These are phyloP conservation scores for Auricularia sp. DNA, from an alignment of 768 basidiomycete genomes.

Conservation along the genomic window DNA sequence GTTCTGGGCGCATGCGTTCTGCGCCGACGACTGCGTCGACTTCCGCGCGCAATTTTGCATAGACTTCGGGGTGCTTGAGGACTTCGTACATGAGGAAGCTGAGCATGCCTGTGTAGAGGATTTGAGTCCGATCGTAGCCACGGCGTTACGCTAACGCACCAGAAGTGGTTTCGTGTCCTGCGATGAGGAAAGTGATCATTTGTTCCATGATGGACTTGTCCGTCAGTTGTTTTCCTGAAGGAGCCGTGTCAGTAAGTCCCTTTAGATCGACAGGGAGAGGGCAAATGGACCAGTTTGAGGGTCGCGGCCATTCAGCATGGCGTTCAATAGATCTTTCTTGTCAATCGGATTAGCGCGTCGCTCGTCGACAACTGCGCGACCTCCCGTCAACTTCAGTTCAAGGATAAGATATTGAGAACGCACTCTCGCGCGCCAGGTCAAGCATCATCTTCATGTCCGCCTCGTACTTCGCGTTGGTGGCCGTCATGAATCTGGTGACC, in stretches of 20 bases:
- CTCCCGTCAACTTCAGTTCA: not conserved
- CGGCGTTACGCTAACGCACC: conserved; percentile 14
- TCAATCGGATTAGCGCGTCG: conserved; percentile 27
- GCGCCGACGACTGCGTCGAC: conserved; percentile 36
- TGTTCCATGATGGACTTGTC: conserved; percentile 8
- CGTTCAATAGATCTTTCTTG: conserved; percentile 34
- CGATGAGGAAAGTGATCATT: conserved; percentile 41
- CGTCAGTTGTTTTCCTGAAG: not conserved
- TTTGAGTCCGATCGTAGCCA: not conserved
- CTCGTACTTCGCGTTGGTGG: conserved; percentile 29
- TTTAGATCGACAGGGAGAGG: too few species aligned
- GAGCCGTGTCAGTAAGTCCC: too few species aligned
- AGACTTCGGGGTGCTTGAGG: conserved; percentile 30
- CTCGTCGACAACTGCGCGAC: conserved; percentile 27
- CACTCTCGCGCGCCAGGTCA: conserved; percentile 31
- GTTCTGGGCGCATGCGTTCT: conserved; percentile 27
- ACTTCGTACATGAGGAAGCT: conserved; percentile 35
- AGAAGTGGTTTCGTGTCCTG: conserved; percentile 32
- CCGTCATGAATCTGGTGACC: conserved; percentile 25
- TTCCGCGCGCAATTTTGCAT: conserved; percentile 36
- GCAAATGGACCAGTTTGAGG: conserved; percentile 29
- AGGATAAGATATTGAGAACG: conserved; percentile 5
- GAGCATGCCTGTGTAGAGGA: conserved; percentile 19
- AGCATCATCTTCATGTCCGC: conserved; percentile 34
- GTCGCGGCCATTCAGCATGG: conserved; percentile 36